Base-by-base conservation (phyloP, 2,329 filamentous ascomycete genomes). In the Epichloe elymi region DNA sequence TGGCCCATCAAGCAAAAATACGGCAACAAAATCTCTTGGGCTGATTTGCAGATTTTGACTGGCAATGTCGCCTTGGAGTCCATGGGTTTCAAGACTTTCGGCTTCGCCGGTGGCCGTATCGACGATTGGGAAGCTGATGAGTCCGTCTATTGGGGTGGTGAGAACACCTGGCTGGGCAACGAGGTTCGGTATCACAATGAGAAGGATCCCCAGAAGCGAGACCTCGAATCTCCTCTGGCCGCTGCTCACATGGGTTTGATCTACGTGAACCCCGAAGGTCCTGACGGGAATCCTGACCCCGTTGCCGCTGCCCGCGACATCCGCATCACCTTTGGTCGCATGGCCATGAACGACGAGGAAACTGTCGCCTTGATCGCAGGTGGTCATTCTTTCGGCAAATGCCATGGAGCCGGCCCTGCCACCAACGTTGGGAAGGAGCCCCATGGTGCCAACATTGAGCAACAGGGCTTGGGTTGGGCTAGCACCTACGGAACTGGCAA, bases 1-100 rank as follows among this genome's bases (percentile, higher is more conserved):
- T 88, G 84, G 82, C 85, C 85, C 51, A 81, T 89, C 71, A 89
- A 89, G 78, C 84, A 87, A 60, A 89, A 89, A 75, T 89, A 89
- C 58, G 85, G 85, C 65, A 80, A 80, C 74, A 87, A 86, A 73
- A 85, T 89, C 67, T 88, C 85, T 0, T 89, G 85, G 85, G 82
- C 85, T 23, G 85, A 89, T 63, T 69, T 89, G 53, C 65, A 84
- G 46, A 73, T 88, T 51, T 75, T 89, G 50, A 78, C 83, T 30
- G 85, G 85, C 57, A 88, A 88, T 64, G 84, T 88, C 15, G 84
- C 85, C 45, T 75, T 89, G 56, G 85, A 89, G 70, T 79, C 78
- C 55, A 88, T 87, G 82, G 85, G 82, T 54, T 78, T 85, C 69
- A 78, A 81, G 69, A 81, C 84, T 39, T 81, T 85, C 55, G 85